Evolutionary conservation across 805 yeast genomes (phyloP).

Genomic region (Candida odintsovae): DNA sequence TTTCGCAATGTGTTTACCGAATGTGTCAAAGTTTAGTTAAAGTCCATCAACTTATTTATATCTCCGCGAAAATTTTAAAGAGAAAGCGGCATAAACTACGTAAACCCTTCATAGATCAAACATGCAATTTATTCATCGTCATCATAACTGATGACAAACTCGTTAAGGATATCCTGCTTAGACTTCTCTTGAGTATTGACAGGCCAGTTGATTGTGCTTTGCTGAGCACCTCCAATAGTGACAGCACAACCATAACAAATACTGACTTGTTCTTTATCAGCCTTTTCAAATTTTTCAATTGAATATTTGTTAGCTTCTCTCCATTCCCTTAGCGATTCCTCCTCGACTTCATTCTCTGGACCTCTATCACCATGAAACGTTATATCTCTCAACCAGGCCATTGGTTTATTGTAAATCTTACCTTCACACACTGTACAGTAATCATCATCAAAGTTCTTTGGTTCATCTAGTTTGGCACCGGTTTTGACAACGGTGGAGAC

Average conservation of each 20-base stretch:
- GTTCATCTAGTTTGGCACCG: slow-evolving; percentile 66
- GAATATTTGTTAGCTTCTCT: slow-evolving; percentile 17
- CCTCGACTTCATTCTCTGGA: slow-evolving; percentile 38
- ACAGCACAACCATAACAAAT: slow-evolving; percentile 78
- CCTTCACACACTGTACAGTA: slow-evolving; percentile 54
- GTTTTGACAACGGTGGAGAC: slow-evolving; percentile 91
- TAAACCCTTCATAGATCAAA: neutral
- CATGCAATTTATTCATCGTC: slow-evolving; percentile 14
- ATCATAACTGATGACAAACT: slow-evolving; percentile 39
- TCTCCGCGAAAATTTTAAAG: neutral
- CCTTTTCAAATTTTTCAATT: slow-evolving; percentile 10
- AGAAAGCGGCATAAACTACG: neutral
- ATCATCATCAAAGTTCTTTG: slow-evolving; percentile 25
- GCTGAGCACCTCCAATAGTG: slow-evolving; percentile 41
- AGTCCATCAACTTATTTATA: neutral
- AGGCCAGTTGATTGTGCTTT: slow-evolving; percentile 36
- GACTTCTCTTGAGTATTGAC: slow-evolving; percentile 24
- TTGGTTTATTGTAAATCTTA: slow-evolving; percentile 50
- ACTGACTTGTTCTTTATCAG: slow-evolving; percentile 19
- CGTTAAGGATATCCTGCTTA: slow-evolving; percentile 36
- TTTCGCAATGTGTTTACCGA: neutral
- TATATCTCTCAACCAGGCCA: slow-evolving; percentile 61
- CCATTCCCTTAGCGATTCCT: slow-evolving; percentile 30
- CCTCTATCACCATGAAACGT: slow-evolving; percentile 56
- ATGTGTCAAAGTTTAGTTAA: neutral